phyloP scores from a whole-genome alignment of 148 eudicot species.

The Rheum nobile region DNA sequence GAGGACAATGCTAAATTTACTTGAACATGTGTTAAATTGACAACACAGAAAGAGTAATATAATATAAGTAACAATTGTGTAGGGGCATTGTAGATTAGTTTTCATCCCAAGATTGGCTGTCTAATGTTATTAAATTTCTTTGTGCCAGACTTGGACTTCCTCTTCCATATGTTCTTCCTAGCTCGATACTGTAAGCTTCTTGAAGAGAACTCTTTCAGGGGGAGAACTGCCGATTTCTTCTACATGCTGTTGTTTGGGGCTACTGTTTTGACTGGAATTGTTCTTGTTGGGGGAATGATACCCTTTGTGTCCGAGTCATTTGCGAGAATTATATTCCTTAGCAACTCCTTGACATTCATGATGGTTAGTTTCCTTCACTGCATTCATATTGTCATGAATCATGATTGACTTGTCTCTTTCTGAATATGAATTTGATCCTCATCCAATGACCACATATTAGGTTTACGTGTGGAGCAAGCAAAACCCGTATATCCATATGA shows the following conservation, averaged over 20 bases:
- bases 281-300: slow-evolving; percentile 91
- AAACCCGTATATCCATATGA: slow-evolving; percentile 94
- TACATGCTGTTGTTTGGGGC: slow-evolving; percentile 97
- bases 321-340: slow-evolving; percentile 87
- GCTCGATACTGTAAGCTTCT: slow-evolving; percentile 98
- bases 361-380: slow-evolving; percentile 49
- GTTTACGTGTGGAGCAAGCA: slow-evolving; percentile 99
- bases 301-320: slow-evolving; percentile 87
- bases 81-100: not conserved
- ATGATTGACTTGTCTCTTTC: not conserved
- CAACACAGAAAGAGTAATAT: not conserved
- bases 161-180: slow-evolving; percentile 98
- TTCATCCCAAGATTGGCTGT: not conserved
- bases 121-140: slow-evolving; percentile 5
- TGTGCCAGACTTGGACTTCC: slow-evolving; percentile 77
- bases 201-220: slow-evolving; percentile 92
- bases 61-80: not conserved
- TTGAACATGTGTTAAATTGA: not conserved
- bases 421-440: slow-evolving; percentile 5
- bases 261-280: slow-evolving; percentile 77
- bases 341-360: slow-evolving; percentile 97
- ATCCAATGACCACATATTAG: slow-evolving; percentile 17
- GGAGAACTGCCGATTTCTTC: slow-evolving; percentile 96
- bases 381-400: not conserved
- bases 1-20: not conserved